Evolutionary conservation across 139 green algal genomes (phyloP), one percentile per base, ranked within the genome.

Genomic region (Gonium pectorale): DNA sequence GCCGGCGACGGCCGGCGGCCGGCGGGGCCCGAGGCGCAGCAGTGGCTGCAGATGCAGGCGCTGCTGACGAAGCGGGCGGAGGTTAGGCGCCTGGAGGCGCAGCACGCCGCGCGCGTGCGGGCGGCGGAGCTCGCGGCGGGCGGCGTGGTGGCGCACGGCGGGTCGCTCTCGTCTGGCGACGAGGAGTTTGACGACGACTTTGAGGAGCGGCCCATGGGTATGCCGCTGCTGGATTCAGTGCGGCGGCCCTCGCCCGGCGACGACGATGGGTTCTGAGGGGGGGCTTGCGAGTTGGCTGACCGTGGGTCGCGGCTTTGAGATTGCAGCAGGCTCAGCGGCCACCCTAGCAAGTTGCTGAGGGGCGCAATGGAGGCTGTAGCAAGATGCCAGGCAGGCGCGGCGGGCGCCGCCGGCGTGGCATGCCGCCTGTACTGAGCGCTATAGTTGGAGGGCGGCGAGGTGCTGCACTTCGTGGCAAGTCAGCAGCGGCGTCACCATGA

Each of bases 21-120:
- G 35, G 21, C 49, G 31, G 33, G 64, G 63, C 35, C 49, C 4
- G 79, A 85, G 35, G 49, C 31, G 46, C 79, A 78, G 79, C 64
- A 67, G 79, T 78, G 64, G 79, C 4, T 73, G 44, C 64, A 67
- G 64, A 24, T 77, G 64, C n/a, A 85, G 79, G 31, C 43, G 64
- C 44, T 66, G 29, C 22, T 33, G 46, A 7, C 1, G 78, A 63
- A 59, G 63, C 78, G 78, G 26, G 63, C 26, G 64, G 79, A 73
- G 49, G 64, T 64, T 64, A 35, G 64, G 79, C 44, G 46, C 35
- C 27, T 77, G 37, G 49, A 11, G 33, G 31, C 21, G 46, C 26
- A 56, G 51, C 35, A 26, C 7, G 49, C 63, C 46, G 79, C 79
- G 44, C n/a, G 5, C 37, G 8, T 67, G 46, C 46, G 46, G 35